Base-by-base conservation (phyloP, 441 rosid species). In the Flueggea neowawraea region DNA sequence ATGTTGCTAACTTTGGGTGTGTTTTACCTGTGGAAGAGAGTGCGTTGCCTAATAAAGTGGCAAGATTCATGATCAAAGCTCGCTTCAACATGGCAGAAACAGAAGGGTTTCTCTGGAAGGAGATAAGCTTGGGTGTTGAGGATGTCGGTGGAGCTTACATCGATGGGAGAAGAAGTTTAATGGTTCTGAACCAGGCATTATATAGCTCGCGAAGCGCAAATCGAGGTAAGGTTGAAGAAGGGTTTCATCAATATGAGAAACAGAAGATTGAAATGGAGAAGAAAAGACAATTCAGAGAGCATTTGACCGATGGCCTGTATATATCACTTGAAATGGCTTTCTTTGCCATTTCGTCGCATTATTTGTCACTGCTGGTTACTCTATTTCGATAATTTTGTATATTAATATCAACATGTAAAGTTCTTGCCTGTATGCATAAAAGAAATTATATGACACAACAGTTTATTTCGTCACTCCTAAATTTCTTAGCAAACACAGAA, bases 101-200 rank as follows among this genome's bases (percentile, higher is more conserved):
- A 12, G 55, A 39, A 9, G 52, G 63, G 52, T 11, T 44, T 22
- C 31, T 57, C 47, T 63, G 75, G 52, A 70, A 48, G 49, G 68
- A 78, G 31, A 65, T 74, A 48, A 60, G 74, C 52, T 63, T 69
- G 65, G 61, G 47, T 14, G 44, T 76, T 11, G 75, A 80, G 64
- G 78, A 75, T 44, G 15, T 71, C 13, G 48, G 13, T 2, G 77
- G 68, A 31, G 50, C 64, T 53, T 69, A 67, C 16, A 7, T 67
- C 12, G 36, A 57, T 8, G 68, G 71, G 33, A 57, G 17, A 28
- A 60, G 53, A 55, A 63, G 76, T 50, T 31, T 72, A 31, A 61
- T 33, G 51, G 70, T 79, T 43, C 60, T 79, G 50, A 67, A 66
- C 4, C 73, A 48, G 33, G 79, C 77, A 45, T 63, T 71, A 2